A percentile compares a stretch with the other conserved stretches of the same genome.
These are phyloP conservation scores for Solanum etuberosum DNA, from an alignment of 257 asterid genomes.

Conservation along the genomic window DNA sequence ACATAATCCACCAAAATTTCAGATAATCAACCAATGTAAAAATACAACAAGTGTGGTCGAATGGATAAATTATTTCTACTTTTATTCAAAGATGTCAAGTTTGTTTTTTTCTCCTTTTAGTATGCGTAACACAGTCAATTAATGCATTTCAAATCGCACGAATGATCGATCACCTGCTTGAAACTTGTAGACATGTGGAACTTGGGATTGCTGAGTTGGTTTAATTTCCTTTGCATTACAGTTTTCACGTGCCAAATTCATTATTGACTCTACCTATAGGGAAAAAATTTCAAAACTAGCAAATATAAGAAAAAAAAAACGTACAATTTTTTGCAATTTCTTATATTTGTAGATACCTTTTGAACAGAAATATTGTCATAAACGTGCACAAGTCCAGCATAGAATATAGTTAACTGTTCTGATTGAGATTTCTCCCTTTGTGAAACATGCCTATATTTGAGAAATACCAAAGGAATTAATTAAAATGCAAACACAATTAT, in stretches of 20 bases:
- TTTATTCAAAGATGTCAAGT: no score
- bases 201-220: neutral
- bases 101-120: no score
- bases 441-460: neutral
- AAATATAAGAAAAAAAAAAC: neutral
- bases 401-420: conserved; percentile 10
- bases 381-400: conserved; percentile 5
- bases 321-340: neutral
- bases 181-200: neutral
- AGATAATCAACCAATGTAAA: neutral
- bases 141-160: neutral
- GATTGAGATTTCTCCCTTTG: neutral
- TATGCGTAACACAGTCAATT: neutral
- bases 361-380: neutral
- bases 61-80: neutral
- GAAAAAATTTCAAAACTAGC: neutral
- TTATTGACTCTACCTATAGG: neutral
- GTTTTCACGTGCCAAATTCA: conserved; percentile 1
- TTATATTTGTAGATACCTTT: neutral
- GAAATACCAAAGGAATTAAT: neutral
- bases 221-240: neutral
- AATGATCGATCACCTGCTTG: neutral
- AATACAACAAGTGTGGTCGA: neutral
- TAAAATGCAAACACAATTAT: neutral
- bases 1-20: neutral